These are phyloP conservation scores for Amanita phalloides DNA, from an alignment of 768 basidiomycete genomes.

Conservation along the genomic window DNA sequence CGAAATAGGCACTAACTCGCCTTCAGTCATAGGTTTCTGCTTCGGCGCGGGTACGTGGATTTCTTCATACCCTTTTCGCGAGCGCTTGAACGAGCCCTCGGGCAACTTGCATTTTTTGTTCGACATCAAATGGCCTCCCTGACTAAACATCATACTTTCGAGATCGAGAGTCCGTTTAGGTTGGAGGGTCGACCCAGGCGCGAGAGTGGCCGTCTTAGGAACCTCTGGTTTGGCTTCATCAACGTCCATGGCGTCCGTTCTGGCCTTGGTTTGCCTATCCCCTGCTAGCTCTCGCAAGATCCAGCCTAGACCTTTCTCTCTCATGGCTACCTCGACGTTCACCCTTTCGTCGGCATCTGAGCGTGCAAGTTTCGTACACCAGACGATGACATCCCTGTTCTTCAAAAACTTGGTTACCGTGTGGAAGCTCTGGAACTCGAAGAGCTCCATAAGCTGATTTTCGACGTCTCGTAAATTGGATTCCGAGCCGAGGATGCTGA, in stretches of 20 bases:
- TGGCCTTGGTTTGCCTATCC: constrained; percentile 54
- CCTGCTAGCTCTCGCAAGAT: constrained; percentile 84
- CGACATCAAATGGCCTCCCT: no score
- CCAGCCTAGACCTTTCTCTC: constrained; percentile 95
- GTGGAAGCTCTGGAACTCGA: constrained; percentile 88
- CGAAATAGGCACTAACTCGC: constrained; percentile 63
- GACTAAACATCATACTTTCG: constrained; percentile 91
- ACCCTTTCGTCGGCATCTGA: constrained; percentile 82
- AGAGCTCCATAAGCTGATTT: constrained; percentile 93
- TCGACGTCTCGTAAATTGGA: constrained; percentile 86
- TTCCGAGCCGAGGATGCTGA: no score
- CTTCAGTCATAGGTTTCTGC: constrained; percentile 47
- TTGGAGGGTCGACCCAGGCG: constrained; percentile 78
- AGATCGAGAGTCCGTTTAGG: constrained; percentile 83
- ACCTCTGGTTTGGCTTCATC: constrained; percentile 48
- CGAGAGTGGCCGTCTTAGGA: constrained; percentile 77
- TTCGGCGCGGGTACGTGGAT: constrained; percentile 95
- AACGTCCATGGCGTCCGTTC: constrained; percentile 67
- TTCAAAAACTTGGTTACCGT: constrained; percentile 85
- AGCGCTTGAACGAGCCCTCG: constrained; percentile 94
- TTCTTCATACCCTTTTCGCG: constrained; percentile 95
- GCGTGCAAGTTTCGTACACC: constrained; percentile 95
- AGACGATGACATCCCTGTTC: constrained; percentile 92
- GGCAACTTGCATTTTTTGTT: constrained; percentile 98
- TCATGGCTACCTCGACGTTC: constrained; percentile 95